phyloP scores from a whole-genome alignment of 441 rosid genomes.

The Kokia cookei region DNA sequence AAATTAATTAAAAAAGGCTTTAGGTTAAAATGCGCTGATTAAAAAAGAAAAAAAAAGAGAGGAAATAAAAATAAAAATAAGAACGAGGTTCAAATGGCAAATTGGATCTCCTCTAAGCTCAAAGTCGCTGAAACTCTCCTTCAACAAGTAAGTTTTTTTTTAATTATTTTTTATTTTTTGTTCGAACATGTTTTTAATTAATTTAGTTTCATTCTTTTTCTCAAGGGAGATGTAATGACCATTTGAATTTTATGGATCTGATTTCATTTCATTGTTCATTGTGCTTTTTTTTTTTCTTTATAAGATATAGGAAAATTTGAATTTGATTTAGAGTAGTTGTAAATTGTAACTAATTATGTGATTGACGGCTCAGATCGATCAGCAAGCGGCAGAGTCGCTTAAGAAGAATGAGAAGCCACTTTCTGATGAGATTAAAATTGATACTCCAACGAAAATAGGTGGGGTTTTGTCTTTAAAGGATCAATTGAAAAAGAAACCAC shows the following conservation, averaged over 20 bases:
- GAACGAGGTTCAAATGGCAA: conserved; percentile 43
- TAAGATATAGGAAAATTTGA: background rate
- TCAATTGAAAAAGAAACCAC: conserved; percentile 61
- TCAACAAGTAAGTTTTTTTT: conserved; percentile 49
- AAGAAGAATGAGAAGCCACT: conserved; percentile 57
- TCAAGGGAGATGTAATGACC: too few species aligned
- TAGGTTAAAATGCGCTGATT: too few species aligned
- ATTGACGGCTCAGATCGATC: conserved; percentile 64
- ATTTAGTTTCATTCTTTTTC: background rate
- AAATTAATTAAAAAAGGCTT: too few species aligned
- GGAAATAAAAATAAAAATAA: background rate
- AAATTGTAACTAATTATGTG: conserved; percentile 6
- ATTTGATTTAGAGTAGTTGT: conserved; percentile 6
- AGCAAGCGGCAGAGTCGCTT: conserved; percentile 90
- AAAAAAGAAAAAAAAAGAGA: too few species aligned
- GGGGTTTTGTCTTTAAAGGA: conserved; percentile 72
- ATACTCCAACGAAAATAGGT: conserved; percentile 32
- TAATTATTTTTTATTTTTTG: background rate
- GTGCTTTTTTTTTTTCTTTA: background rate
- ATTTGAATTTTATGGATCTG: too few species aligned
- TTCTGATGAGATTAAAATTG: conserved; percentile 45
- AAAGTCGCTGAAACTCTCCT: conserved; percentile 90
- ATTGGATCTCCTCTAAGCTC: conserved; percentile 96
- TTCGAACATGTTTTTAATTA: background rate
- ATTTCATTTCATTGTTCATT: background rate